These are phyloP conservation scores for Pyrenophora teres DNA, from an alignment of 2,329 filamentous ascomycete species.

Conservation along the genomic window DNA sequence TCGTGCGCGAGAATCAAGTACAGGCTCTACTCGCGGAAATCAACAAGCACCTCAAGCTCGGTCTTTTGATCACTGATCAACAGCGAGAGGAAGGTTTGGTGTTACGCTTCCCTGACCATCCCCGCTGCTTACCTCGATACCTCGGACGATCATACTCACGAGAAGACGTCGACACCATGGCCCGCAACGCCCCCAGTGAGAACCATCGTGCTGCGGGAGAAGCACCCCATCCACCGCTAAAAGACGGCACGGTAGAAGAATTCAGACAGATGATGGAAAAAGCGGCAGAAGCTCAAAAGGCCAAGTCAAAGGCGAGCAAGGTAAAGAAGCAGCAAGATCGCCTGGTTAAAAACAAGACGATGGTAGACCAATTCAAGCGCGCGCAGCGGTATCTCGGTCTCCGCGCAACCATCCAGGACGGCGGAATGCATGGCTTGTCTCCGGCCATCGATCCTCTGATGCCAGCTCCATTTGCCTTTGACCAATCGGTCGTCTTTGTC, in stretches of 20 bases:
- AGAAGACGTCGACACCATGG: slow-evolving; percentile 51
- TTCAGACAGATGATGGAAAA: slow-evolving; percentile 63
- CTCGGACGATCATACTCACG: slow-evolving; percentile 62
- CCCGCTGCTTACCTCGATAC: slow-evolving; percentile 69
- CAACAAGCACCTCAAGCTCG: slow-evolving; percentile 60
- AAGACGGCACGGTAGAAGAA: slow-evolving; percentile 47
- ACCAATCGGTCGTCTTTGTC: slow-evolving; percentile 67
- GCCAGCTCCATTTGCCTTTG: slow-evolving; percentile 43
- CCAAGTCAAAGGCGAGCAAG: slow-evolving; percentile 54
- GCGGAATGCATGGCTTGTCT: neutral
- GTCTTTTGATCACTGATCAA: slow-evolving; percentile 63
- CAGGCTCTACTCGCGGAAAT: slow-evolving; percentile 66
- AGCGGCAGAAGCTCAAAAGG: slow-evolving; percentile 56
- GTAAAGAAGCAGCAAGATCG: slow-evolving; percentile 58
- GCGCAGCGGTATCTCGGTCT: slow-evolving; percentile 74
- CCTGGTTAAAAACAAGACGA: slow-evolving; percentile 56
- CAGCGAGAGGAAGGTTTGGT: slow-evolving; percentile 61
- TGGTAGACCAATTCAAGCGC: slow-evolving; percentile 63
- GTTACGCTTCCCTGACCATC: slow-evolving; percentile 64
- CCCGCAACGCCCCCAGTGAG: slow-evolving; percentile 21
- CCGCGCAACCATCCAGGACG: slow-evolving; percentile 43
- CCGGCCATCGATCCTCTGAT: slow-evolving; percentile 25
- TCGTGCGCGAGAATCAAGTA: slow-evolving; percentile 72
- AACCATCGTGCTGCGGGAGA: slow-evolving; percentile 25
- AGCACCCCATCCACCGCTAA: slow-evolving; percentile 31